Percentiles rank a stretch among this genome's conserved stretches.
Evolutionary conservation across 176 grass and related monocot genomes (phyloP).

Genomic region (Paspalum notatum): DNA sequence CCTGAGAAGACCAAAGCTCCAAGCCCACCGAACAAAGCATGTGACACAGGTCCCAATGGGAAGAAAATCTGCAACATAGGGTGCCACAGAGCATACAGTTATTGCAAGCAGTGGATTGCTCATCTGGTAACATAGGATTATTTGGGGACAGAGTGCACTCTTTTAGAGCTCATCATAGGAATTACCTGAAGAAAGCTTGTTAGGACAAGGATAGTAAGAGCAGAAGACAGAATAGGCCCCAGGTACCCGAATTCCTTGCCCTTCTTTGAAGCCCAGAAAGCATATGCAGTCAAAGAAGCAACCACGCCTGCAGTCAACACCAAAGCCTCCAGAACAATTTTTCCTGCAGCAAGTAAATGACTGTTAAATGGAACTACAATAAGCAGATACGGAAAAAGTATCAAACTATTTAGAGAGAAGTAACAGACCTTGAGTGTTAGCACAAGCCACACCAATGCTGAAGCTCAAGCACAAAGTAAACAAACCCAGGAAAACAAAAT

Average conservation of each 20-base stretch:
- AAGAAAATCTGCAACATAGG: conserved; percentile 78
- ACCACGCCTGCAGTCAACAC: conserved; percentile 90
- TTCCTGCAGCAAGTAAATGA: conserved; percentile 62
- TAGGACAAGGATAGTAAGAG: conserved; percentile 76
- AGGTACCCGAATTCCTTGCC: conserved; percentile 94
- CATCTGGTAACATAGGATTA: background rate
- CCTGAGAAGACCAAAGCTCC: conserved; percentile 92
- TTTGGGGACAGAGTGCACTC: background rate
- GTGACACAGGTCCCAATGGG: conserved; percentile 74
- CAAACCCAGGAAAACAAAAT: conserved; percentile 82
- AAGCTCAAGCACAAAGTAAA: conserved; percentile 97
- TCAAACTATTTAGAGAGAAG: background rate
- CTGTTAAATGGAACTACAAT: background rate
- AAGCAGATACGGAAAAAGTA: background rate
- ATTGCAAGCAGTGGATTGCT: background rate
- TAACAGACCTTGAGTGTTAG: conserved; percentile 88
- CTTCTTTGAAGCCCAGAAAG: conserved; percentile 99
- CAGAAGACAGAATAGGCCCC: conserved; percentile 75
- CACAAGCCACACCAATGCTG: conserved; percentile 93
- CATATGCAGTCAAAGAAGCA: conserved; percentile 84
- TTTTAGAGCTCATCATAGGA: conserved; percentile 10
- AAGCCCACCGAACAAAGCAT: conserved; percentile 71
- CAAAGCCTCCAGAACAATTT: conserved; percentile 94
- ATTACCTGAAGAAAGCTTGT: conserved; percentile 91
- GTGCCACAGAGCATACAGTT: conserved; percentile 3